phyloP scores from a whole-genome alignment of 148 eudicot species.

The Diospyros lotus region DNA sequence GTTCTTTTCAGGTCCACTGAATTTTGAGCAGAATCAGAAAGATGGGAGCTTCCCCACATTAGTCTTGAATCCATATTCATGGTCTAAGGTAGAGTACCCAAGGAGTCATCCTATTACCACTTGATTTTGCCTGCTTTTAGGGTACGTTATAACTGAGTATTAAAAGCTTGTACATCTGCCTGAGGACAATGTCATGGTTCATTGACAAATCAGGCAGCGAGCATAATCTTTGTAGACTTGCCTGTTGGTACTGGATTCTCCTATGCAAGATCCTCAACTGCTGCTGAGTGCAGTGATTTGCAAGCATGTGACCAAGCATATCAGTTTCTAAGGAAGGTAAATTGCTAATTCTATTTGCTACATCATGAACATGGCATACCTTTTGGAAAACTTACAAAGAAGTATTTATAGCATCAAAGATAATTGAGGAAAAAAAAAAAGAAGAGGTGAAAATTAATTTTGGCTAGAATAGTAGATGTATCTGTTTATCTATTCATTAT shows the following conservation, averaged over 20 bases:
- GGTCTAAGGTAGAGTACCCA: constrained; percentile 17
- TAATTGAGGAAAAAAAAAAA: too few species aligned
- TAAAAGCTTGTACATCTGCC: too few species aligned
- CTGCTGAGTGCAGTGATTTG: constrained; percentile 7
- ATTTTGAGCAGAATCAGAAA: constrained; percentile 23
- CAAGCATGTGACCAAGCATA: constrained; percentile 3
- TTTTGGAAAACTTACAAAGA: too few species aligned
- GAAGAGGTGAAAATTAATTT: background rate
- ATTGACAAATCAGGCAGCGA: constrained; percentile 11
- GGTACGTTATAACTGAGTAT: too few species aligned
- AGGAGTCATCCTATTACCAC: too few species aligned
- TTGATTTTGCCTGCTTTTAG: too few species aligned
- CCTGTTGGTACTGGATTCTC: constrained; percentile 27
- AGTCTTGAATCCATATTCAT: constrained; percentile 36
- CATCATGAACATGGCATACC: too few species aligned
- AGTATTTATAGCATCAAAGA: too few species aligned
- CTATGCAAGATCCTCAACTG: constrained; percentile 16
- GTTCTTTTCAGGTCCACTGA: constrained; percentile 38
- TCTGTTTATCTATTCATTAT: background rate
- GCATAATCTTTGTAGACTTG: constrained; percentile 23
- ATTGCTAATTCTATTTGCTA: background rate
- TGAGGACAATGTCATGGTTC: too few species aligned
- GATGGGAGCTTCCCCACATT: constrained; percentile 35
- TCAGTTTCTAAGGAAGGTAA: constrained; percentile 21
- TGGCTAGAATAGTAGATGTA: background rate